phyloP scores from a whole-genome alignment of 2,329 filamentous ascomycete species.

The Fusarium tjaetaba region DNA sequence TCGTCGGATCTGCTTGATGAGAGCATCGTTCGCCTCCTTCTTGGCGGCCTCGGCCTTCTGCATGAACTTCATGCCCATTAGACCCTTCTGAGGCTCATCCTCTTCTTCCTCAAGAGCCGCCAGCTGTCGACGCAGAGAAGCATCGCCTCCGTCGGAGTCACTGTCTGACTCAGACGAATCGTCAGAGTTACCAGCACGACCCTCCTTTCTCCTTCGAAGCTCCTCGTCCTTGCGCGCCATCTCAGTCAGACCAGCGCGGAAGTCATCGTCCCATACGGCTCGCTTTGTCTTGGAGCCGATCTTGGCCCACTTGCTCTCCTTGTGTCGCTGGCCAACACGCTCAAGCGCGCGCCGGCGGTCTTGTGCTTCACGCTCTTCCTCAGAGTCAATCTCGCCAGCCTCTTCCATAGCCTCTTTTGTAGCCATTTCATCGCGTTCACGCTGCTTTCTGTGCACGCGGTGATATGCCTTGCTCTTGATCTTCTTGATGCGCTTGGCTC shows the following conservation, averaged over 20 bases:
- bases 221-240: conserved; percentile 87
- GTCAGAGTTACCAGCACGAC: conserved; percentile 63
- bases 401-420: conserved; percentile 63
- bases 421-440: conserved; percentile 64
- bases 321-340: conserved; percentile 85
- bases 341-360: conserved; percentile 84
- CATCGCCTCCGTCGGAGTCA: conserved; percentile 68
- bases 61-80: conserved; percentile 95
- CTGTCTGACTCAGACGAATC: conserved; percentile 64
- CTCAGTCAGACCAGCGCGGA: conserved; percentile 78
- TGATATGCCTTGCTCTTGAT: conserved; percentile 98
- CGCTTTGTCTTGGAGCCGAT: conserved; percentile 80
- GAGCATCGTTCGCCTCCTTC: conserved; percentile 83
- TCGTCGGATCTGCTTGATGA: conserved; percentile 73
- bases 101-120: conserved; percentile 58
- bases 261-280: conserved; percentile 89
- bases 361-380: conserved; percentile 69
- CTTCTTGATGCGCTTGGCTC: conserved; percentile 94
- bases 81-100: conserved; percentile 67
- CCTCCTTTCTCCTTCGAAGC: conserved; percentile 80
- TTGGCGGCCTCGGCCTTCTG: conserved; percentile 82
- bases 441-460: conserved; percentile 85
- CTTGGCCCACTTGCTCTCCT: conserved; percentile 93
- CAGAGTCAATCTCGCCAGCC: conserved; percentile 70
- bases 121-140: conserved; percentile 59